Base-by-base conservation (phyloP, 2,329 filamentous ascomycete genomes). In the Gaeumannomyces sp. region DNA sequence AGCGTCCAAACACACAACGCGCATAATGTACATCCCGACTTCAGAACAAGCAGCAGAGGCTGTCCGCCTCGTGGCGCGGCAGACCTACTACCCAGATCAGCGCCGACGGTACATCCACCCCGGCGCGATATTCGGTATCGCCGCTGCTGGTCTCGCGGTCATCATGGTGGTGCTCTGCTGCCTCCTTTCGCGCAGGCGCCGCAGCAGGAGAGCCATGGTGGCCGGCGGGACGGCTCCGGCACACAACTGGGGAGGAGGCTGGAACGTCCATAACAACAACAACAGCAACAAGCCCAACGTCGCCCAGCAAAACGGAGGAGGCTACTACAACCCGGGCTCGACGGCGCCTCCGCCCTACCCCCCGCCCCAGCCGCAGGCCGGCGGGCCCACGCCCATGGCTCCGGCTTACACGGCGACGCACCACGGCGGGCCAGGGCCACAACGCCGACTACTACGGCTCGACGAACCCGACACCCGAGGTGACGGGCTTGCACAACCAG, bases 241-340 rank as follows among this genome's bases (percentile, higher is more conserved):
- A 7, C 60, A 61, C 60, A 61, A 61, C 13, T 61, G 60, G 60
- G 60, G 60, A 61, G 60, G 60, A 19, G 60, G 60, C 33, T 61
- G 60, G 60, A 35, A 60, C 59, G 29, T 31, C 5, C 10, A 25
- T n/a, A 58, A 25, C 59, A 60, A 60, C 59, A 60, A 60, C 35
- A 35, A 25, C 59, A 38, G 28, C 59, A n/a, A 53, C 60, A 61
- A 61, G 28, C 60, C 33, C 60, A 38, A 28, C 59, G 14, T 7
- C 59, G 38, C 27, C 59, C 59, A 60, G 31, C 59, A 60, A 22
- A 60, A 19, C 60, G 60, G 45, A 25, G 45, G 19, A 53, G 22
- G 45, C 45, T n/a, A 61, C 22, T 61, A 61, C 33, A 38, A 33
- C 22, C 33, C 60, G 25, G 60, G n/a, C 33, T 2, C 60, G 25